Percentiles rank a stretch among this genome's conserved stretches.
Conservation (phyloP, 176 grass and related monocot species). For the Oropetium thomaeum region DNA sequence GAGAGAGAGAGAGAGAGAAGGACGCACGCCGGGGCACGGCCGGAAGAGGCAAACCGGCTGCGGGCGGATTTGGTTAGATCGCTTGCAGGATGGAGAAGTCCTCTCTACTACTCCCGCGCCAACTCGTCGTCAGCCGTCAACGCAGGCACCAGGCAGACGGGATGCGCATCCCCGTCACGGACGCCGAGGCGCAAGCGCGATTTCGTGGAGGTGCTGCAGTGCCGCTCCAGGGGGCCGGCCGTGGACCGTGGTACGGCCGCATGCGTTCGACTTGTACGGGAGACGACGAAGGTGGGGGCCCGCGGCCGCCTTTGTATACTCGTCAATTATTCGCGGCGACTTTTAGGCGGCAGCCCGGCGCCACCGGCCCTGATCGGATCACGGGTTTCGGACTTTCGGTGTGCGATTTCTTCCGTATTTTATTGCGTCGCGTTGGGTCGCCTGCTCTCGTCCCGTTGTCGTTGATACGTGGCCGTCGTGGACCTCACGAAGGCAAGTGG, state of each 20-base stretch:
- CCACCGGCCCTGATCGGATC: background rate
- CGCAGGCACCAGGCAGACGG: background rate
- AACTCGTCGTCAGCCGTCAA: background rate
- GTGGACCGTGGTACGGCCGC: conserved; percentile 6
- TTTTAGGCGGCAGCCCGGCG: too few relatives aligned
- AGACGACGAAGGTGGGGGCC: background rate
- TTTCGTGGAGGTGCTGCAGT: background rate
- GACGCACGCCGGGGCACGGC: conserved; percentile 18
- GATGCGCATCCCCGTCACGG: background rate
- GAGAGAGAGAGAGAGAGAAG: background rate
- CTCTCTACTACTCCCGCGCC: background rate
- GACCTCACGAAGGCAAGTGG: conserved; percentile 3
- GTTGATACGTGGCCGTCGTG: conserved; percentile 7
- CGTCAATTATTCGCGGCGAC: background rate
- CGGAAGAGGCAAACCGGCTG: background rate
- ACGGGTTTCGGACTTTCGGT: background rate
- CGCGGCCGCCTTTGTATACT: conserved; percentile 2
- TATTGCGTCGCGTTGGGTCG: background rate
- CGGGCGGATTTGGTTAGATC: background rate
- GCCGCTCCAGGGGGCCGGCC: background rate
- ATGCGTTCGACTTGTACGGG: conserved; percentile 8
- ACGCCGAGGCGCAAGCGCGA: background rate
- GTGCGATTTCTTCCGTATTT: background rate
- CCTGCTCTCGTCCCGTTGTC: background rate
- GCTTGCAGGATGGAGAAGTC: background rate